Evolutionary conservation across 805 yeast species (phyloP).

Genomic region (Wickerhamiella sergipiensis): DNA sequence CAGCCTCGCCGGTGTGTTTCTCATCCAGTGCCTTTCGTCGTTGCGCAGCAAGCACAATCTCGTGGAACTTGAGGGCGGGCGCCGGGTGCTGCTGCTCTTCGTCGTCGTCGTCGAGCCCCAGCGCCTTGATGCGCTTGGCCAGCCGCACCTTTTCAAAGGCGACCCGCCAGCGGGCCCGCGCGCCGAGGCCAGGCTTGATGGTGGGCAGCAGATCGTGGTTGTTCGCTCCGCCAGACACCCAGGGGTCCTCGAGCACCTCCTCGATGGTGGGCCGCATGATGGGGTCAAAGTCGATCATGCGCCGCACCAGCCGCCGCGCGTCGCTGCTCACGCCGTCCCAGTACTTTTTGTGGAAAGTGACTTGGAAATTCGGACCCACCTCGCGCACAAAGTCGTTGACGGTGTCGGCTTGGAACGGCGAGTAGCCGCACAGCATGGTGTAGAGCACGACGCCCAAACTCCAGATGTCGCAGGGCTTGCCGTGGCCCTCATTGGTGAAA

Average conservation of each 20-base stretch:
- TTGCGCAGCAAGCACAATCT: conserved; percentile 55
- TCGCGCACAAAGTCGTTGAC: conserved; percentile 71
- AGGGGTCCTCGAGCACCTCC: conserved; percentile 66
- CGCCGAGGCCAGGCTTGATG: conserved; percentile 69
- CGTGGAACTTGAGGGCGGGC: conserved; percentile 32
- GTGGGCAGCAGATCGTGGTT: conserved; percentile 63
- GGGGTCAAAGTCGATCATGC: conserved; percentile 63
- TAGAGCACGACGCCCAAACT: conserved; percentile 86
- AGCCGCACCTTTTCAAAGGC: conserved; percentile 77
- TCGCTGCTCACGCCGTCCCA: conserved; percentile 72
- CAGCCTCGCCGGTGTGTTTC: too few species aligned
- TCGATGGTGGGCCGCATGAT: conserved; percentile 65
- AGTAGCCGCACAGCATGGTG: conserved; percentile 80
- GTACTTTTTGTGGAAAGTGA: conserved; percentile 74
- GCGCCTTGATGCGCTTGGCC: conserved; percentile 61
- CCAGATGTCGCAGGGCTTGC: conserved; percentile 95
- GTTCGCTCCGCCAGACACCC: conserved; percentile 43
- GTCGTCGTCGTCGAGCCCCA: conserved; percentile 39
- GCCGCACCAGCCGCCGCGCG: conserved; percentile 66
- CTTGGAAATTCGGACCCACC: conserved; percentile 56
- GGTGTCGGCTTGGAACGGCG: conserved; percentile 79
- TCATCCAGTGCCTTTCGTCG: conserved; percentile 36
- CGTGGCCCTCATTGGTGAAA: conserved; percentile 68
- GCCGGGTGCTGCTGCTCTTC: conserved; percentile 27
- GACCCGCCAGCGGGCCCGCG: conserved; percentile 68